These are phyloP conservation scores for Blastomyces gilchristii DNA, from an alignment of 2,329 filamentous ascomycete genomes.

Conservation along the genomic window DNA sequence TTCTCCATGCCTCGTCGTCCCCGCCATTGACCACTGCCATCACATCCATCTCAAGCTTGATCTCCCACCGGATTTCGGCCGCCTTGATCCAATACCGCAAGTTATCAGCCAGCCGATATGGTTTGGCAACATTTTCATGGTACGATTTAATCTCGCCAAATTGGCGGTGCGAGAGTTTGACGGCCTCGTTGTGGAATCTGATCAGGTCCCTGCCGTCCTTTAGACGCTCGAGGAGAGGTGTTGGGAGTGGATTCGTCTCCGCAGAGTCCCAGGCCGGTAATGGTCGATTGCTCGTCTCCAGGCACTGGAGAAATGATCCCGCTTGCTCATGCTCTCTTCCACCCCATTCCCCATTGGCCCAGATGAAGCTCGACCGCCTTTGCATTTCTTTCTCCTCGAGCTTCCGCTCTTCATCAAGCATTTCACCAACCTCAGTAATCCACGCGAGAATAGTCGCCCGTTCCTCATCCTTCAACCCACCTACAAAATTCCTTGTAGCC, in stretches of 20 bases:
- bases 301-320: slow-evolving; percentile 67
- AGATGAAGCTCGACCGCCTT: slow-evolving; percentile 66
- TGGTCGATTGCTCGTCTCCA: slow-evolving; percentile 48
- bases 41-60: slow-evolving; percentile 71
- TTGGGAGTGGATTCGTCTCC: slow-evolving; percentile 29
- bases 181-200: slow-evolving; percentile 77
- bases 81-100: slow-evolving; percentile 94
- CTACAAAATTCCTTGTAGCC: slow-evolving; percentile 75
- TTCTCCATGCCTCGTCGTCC: slow-evolving; percentile 57
- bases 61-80: slow-evolving; percentile 86
- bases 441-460: slow-evolving; percentile 63
- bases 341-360: slow-evolving; percentile 70
- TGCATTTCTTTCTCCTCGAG: slow-evolving; percentile 63
- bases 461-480: slow-evolving; percentile 71
- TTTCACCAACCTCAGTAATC: slow-evolving; percentile 65
- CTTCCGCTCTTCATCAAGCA: slow-evolving; percentile 66
- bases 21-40: slow-evolving; percentile 73
- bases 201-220: slow-evolving; percentile 74
- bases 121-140: slow-evolving; percentile 88
- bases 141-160: slow-evolving; percentile 84
- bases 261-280: slow-evolving; percentile 60
- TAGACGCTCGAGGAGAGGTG: slow-evolving; percentile 62
- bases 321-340: slow-evolving; percentile 68
- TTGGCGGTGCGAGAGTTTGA: slow-evolving; percentile 71
- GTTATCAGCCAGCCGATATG: slow-evolving; percentile 89